Conservation (phyloP, 192 early-diverging fungal species). For the Linnemannia schmuckeri region DNA sequence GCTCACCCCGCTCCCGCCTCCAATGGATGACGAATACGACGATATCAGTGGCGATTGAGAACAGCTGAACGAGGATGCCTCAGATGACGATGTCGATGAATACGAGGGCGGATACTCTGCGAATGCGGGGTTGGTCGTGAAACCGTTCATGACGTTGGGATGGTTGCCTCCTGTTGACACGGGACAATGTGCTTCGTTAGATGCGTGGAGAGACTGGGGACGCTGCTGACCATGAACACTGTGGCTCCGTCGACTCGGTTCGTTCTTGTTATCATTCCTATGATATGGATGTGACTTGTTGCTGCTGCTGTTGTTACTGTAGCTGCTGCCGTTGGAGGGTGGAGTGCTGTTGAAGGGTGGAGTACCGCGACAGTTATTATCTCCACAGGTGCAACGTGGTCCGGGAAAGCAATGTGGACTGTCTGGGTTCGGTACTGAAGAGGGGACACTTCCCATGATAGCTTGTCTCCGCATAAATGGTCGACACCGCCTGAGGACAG, state of each 20-base stretch:
- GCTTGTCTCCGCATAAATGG: constrained; percentile 30
- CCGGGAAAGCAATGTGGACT: neutral
- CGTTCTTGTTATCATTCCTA: neutral
- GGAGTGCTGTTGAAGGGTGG: neutral
- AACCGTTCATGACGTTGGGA: neutral
- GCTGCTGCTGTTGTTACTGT: neutral
- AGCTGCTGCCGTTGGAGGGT: neutral
- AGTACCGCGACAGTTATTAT: neutral
- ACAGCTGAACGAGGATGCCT: neutral
- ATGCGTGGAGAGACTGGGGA: neutral
- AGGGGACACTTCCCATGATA: neutral
- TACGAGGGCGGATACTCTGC: neutral
- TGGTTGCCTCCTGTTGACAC: neutral
- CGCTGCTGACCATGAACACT: neutral
- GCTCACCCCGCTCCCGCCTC: too few species aligned
- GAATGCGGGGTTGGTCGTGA: neutral
- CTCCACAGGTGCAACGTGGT: neutral
- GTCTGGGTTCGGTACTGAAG: neutral
- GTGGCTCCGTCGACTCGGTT: neutral
- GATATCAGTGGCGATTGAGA: neutral
- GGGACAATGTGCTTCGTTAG: neutral
- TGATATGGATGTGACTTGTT: neutral
- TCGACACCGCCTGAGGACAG: constrained; percentile 35
- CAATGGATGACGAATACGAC: constrained; percentile 7
- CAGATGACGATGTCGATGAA: neutral